Percentiles rank a stretch among this genome's conserved stretches.
Conservation (phyloP, 345 rosid genomes). For the Gossypium arboreum region DNA sequence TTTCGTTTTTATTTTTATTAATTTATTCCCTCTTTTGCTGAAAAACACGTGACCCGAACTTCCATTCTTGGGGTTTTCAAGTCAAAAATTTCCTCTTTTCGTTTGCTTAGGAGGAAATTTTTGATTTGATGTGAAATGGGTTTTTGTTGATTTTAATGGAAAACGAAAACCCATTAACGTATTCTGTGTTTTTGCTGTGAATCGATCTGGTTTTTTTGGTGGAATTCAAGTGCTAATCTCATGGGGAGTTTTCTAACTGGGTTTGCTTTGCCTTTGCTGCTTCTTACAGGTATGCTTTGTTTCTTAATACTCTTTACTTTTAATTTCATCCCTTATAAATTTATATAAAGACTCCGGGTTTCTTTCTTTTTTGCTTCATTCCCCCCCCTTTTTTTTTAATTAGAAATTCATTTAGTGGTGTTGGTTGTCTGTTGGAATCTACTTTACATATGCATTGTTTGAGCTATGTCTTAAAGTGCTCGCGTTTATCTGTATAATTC, state of each 20-base stretch:
- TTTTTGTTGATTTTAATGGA: conserved; percentile 19
- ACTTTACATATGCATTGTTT: background rate
- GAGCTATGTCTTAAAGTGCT: background rate
- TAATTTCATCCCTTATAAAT: background rate
- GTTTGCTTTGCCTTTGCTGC: conserved; percentile 72
- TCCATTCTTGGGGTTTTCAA: background rate
- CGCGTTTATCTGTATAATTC: background rate
- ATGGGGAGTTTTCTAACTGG: conserved; percentile 68
- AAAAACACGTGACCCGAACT: background rate
- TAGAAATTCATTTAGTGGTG: background rate
- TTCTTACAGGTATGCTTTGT: conserved; percentile 46
- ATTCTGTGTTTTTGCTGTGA: conserved; percentile 25
- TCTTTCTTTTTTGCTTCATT: background rate
- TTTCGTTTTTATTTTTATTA: background rate
- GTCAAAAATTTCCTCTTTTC: background rate
- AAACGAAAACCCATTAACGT: conserved; percentile 12
- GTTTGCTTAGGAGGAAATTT: conserved; percentile 6
- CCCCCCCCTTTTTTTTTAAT: background rate
- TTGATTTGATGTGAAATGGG: conserved; percentile 27
- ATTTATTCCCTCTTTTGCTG: background rate
- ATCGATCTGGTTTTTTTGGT: conserved; percentile 27
- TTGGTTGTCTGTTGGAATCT: background rate
- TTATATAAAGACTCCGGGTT: background rate
- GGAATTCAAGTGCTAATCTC: conserved; percentile 18
- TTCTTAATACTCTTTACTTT: background rate